Evolutionary conservation across 495 filamentous ascomycete genomes (phyloP), one percentile per base, ranked within the genome.

Genomic region (Aspergillus conjunctus): DNA sequence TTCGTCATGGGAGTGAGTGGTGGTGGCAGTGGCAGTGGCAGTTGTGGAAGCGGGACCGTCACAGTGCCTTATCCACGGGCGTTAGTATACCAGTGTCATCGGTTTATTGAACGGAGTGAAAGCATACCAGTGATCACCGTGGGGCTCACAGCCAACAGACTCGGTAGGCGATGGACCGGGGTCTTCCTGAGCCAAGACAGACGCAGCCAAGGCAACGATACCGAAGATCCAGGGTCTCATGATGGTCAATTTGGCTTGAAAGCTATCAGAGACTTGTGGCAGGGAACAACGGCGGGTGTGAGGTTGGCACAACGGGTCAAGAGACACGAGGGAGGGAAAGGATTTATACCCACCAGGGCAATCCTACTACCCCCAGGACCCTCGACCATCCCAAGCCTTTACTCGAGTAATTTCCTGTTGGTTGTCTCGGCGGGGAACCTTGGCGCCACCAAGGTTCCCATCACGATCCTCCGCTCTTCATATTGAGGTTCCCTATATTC

Each of bases 101-200:
- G 37, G 15, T 9, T 1, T 4, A 41, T 5, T 14, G 37, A 9
- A 22, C n/a, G 44, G 44, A 48, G 18, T 18, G 10, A 6, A 7
- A 21, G 20, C 6, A 46, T 59, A 71, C 68, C 71, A 73, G 53
- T 73, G 71, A 39, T 73, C 68, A 8, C 69, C 67, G 41, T 73
- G 71, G 2, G 69, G 67, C n/a, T 68, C 67, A 55, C 71, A 73
- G 50, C 71, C 71, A 33, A 68, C 48, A 11, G 69, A 71, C 31
- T 62, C 69, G 6, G 69, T 73, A 14, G 71, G 71, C 22, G 69
- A 71, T 26, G 71, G 68, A 20, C 68, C 68, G 0, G 70, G 64
- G 22, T 63, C 56, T 32, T 49, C 57, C 45, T 54, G 61, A 33
- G 57, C 65, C 20, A 62, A 20, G 21, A 54, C 54, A 18, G 59